Base-by-base conservation (phyloP, 2,329 filamentous ascomycete genomes). In the Aspergillus aculeatus region DNA sequence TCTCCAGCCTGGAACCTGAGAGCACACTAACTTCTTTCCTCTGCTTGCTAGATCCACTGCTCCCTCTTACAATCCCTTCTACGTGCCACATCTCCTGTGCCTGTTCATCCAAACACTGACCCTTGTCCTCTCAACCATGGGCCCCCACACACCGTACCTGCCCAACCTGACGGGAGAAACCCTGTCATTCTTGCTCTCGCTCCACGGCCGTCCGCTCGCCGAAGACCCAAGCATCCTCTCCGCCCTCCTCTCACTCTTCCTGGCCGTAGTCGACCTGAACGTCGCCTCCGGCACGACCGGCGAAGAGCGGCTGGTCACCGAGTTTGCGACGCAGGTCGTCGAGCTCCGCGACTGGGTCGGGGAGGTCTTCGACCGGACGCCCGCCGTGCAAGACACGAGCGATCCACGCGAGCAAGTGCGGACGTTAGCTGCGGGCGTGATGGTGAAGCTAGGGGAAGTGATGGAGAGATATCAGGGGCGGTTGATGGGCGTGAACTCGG, bases 261-360 rank as follows among this genome's bases (percentile, higher is more conserved):
- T 96, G 53, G 89, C 91, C 6, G 73, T 96, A 55, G 76, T 99
- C 14, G 92, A 97, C 69, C 83, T 96, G 41, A 96, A 96, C 61
- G 78, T 77, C 31, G 77, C 73, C 19, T 76, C 74, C 5, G 79
- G 78, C 5, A 71, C 71, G 21, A 74, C 71, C 5, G 87, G 84
- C 35, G 84, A 86, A 52, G 86, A 92, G 66, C 81, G 86, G 1
- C 74, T 99, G 2, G 94, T 91, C 52, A 86, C 87, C 60, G 85
- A 88, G 59, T 86, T 92, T 67, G 88, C 90, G 0, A 85, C 86
- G 58, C 87, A 94, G 73, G 79, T 98, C 23, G 82, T 96, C 54
- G 94, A 98, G 81, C 90, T 91, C 61, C 86, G 91, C 68, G 90
- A 92, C 69, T 99, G 95, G 95, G 89, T 91, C 1, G 83, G 86